These are phyloP conservation scores for Chaetomium cochliodes DNA, from an alignment of 495 filamentous ascomycete species.

Conservation along the genomic window DNA sequence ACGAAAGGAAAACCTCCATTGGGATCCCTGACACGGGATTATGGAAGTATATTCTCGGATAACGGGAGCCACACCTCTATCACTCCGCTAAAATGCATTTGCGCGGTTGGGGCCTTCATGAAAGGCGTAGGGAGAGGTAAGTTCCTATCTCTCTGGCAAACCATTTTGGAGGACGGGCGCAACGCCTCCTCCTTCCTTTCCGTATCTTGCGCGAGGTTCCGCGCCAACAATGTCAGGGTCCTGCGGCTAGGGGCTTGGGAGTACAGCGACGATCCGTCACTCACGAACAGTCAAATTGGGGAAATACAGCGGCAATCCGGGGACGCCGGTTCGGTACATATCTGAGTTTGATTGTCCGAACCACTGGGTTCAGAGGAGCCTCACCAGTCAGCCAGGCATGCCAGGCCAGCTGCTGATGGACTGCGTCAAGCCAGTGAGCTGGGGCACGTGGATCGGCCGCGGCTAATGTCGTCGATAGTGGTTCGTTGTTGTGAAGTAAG, in stretches of 20 bases:
- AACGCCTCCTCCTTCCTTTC: too few relatives aligned
- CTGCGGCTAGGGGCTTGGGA: too few relatives aligned
- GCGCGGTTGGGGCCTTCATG: background rate
- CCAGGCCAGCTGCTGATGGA: background rate
- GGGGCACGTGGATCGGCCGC: slow-evolving; percentile 20
- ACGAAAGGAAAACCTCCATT: background rate
- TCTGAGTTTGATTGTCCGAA: too few relatives aligned
- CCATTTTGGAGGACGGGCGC: background rate
- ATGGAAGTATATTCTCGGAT: background rate
- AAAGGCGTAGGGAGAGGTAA: background rate
- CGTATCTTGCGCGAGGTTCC: too few relatives aligned
- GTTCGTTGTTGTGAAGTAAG: slow-evolving; percentile 18
- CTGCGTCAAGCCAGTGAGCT: background rate
- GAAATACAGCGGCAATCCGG: too few relatives aligned
- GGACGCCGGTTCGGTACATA: too few relatives aligned
- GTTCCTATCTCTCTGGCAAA: background rate
- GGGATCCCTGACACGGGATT: background rate
- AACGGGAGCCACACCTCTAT: background rate
- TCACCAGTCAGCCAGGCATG: too few relatives aligned
- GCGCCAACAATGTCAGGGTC: too few relatives aligned
- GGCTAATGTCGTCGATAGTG: slow-evolving; percentile 33
- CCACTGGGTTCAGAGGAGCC: too few relatives aligned
- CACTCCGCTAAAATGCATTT: background rate
- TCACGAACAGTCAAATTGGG: too few relatives aligned
- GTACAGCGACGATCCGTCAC: too few relatives aligned